Base-by-base conservation (phyloP, 805 yeast genomes). In the Suhomyces sp. region DNA sequence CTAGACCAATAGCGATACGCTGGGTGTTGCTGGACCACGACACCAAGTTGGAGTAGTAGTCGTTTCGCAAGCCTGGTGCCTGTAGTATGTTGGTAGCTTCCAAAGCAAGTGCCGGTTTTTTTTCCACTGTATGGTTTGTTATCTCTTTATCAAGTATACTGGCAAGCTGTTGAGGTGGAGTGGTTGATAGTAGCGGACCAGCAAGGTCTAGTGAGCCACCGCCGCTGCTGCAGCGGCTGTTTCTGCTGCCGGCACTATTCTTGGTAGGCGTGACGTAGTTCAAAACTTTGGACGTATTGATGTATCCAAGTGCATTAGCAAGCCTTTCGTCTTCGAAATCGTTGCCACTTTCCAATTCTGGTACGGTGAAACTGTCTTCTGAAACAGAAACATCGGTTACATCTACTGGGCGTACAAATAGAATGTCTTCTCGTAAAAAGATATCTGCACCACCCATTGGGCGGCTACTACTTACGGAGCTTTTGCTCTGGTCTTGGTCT, bases 1-100 rank as follows among this genome's bases (percentile, higher is more conserved):
- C 85, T 29, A 89, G 69, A 0, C 92, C 97, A 1, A 89, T 89
- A 0, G 85, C 85, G 0, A 89, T 69, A 21, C 71, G 72, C 41
- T 75, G 75, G 1, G 81, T 67, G 13, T 58, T 58, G 6, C 62
- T 63, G 0, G 91, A 82, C 96, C 96, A 89, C 4, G 89, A 79
- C 0, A 89, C 78, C 50, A 87, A 71, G 61, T 87, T 87, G 1
- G 89, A 78, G 66, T 89, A 90, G 61, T 84, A 89, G 63, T 90
- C 96, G 64, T 88, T 85, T 54, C 86, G 71, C 49, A 89, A 65
- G 2, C 83, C 82, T 0, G 91, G 91, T 0, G 94, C 92, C 40
- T 66, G 67, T n/a, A 68, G 52, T 15, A 62, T 47, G 43, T 51
- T 52, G 21, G 43, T 24, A 4, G 57, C 56, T 15, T 15, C 35